Evolutionary conservation across 1,284 basidiomycete species (phyloP).

Genomic region (Boletus sp.): DNA sequence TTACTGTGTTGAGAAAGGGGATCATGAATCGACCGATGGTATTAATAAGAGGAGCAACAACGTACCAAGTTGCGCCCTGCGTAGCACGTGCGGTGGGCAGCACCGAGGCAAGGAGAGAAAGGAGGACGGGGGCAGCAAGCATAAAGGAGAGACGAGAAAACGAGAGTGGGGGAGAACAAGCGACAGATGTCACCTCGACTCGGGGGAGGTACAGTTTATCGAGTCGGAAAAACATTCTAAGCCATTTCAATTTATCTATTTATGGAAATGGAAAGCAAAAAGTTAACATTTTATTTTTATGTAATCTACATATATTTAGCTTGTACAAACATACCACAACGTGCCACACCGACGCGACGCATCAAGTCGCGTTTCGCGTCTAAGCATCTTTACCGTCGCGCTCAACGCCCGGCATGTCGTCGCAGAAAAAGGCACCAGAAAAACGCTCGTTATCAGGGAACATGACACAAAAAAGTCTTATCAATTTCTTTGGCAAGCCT

Average conservation of each 20-base stretch:
- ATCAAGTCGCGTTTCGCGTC: conserved; percentile 2
- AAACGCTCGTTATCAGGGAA: conserved; percentile 35
- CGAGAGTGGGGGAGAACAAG: conserved; percentile 15
- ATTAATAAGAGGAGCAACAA: neutral
- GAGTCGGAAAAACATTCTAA: too few species aligned
- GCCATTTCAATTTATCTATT: neutral
- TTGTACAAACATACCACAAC: conserved; percentile 24
- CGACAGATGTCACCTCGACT: neutral
- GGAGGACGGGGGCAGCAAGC: conserved; percentile 19
- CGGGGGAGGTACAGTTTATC: too few species aligned
- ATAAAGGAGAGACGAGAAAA: conserved; percentile 19
- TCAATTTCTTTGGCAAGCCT: conserved; percentile 62
- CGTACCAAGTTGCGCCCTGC: conserved; percentile 30
- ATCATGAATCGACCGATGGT: neutral
- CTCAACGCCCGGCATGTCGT: conserved; percentile 27
- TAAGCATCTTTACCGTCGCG: neutral
- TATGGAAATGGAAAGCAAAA: neutral
- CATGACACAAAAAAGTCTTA: conserved; percentile 71
- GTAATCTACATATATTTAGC: neutral
- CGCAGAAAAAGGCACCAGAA: conserved; percentile 32
- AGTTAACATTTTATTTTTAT: neutral
- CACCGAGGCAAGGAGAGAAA: conserved; percentile 20
- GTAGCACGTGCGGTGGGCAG: conserved; percentile 17
- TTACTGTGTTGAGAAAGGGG: conserved; percentile 40
- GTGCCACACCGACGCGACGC: conserved; percentile 12